A percentile compares a stretch with the other conserved stretches of the same genome.
These are phyloP conservation scores for Podosphaera leucotricha DNA, from an alignment of 2,329 filamentous ascomycete genomes.

Conservation along the genomic window DNA sequence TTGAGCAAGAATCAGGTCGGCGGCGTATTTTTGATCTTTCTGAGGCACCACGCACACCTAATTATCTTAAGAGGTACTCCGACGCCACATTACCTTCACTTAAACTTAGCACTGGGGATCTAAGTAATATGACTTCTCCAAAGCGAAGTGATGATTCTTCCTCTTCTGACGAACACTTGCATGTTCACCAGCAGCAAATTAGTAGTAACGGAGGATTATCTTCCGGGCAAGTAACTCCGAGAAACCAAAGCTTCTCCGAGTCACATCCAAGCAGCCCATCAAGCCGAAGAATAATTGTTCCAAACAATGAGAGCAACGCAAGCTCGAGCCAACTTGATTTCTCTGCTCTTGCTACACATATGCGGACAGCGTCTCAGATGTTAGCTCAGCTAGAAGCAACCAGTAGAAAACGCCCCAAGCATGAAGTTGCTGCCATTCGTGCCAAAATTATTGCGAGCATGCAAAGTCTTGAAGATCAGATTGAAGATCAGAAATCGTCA, in stretches of 20 bases:
- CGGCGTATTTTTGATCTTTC: constrained; percentile 45
- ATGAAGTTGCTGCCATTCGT: constrained; percentile 62
- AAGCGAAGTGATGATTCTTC: constrained; percentile 28
- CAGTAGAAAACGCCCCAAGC: constrained; percentile 53
- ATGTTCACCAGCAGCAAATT: constrained; percentile 12
- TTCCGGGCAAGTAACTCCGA: constrained; percentile 38
- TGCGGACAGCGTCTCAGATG: constrained; percentile 75
- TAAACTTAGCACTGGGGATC: neutral
- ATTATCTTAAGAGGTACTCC: constrained; percentile 13
- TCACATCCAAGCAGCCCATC: constrained; percentile 47
- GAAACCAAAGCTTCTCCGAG: constrained; percentile 24
- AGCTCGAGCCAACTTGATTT: constrained; percentile 53
- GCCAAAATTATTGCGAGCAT: constrained; percentile 77
- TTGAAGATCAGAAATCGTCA: constrained; percentile 49
- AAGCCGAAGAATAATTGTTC: constrained; percentile 35
- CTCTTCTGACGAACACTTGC: constrained; percentile 15
- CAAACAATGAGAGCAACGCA: constrained; percentile 26
- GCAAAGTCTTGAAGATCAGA: constrained; percentile 65
- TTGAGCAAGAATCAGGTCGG: constrained; percentile 27
- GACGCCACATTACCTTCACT: no score
- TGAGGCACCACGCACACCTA: constrained; percentile 31
- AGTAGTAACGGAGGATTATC: constrained; percentile 34
- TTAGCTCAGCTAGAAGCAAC: constrained; percentile 61
- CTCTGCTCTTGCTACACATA: constrained; percentile 62
- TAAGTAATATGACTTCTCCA: constrained; percentile 29